Evolutionary conservation across 192 early-diverging fungal species (phyloP), one percentile per base, ranked within the genome.

Genomic region (Spinellus fusiger): DNA sequence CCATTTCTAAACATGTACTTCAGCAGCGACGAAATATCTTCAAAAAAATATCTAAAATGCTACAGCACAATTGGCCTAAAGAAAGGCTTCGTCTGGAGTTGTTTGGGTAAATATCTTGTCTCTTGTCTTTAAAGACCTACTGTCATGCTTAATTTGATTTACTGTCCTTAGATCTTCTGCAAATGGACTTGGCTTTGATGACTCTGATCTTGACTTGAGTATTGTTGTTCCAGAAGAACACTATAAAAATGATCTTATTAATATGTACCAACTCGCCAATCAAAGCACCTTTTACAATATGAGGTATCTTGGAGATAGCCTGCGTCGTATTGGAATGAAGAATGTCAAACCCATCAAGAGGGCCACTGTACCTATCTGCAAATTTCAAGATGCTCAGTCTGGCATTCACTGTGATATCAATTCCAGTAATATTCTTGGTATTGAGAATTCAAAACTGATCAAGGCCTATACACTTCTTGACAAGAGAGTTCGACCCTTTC

Each of bases 351-450:
- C 66, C 4, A 71, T 76, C 32, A 53, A 52, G 1, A 54, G 50
- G n/a, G 69, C 74, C 48, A 70, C 57, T 46, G 74, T 76, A 0
- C 74, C 74, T n/a, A 71, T 76, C 23, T 51, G 66, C 47, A 76
- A 71, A 28, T 76, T 71, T 49, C 27, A 32, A 1, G 74, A 76
- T 49, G 62, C 62, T 10, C 1, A 28, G 2, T 62, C 57, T 2
- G 40, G 32, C 5, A 56, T 77, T 18, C 32, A 26, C n/a, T 73
- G 71, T 35, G 70, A 77, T 34, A 62, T 77, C 27, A 77, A 73
- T 28, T 51, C 66, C 5, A 64, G 70, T 35, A 49, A 70, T 27
- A 49, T 57, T 0, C 53, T 73, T 1, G 75, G 71, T n/a, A 64
- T 77, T 28, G 56, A 70, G 23, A 77, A 77, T 35, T 65, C 75